phyloP scores from a whole-genome alignment of 2,329 filamentous ascomycete genomes.

The Aschersonia sp. region DNA sequence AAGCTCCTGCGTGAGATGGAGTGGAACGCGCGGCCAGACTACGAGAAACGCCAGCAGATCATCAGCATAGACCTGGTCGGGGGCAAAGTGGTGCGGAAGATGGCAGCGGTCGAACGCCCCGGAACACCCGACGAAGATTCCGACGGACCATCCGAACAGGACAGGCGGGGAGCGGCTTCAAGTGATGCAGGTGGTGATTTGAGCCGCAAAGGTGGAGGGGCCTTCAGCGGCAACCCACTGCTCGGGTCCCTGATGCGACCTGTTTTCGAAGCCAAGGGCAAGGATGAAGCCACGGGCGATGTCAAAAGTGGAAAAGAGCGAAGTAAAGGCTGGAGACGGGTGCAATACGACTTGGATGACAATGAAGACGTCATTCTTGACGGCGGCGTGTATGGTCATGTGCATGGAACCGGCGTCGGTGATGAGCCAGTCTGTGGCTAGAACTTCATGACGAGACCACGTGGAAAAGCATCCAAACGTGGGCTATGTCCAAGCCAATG shows the following conservation, averaged over 20 bases:
- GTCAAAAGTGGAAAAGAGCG: slow-evolving; percentile 26
- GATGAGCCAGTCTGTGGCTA: slow-evolving; percentile 22
- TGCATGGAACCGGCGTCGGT: slow-evolving; percentile 7
- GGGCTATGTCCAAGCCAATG: neutral
- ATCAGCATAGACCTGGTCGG: slow-evolving; percentile 73
- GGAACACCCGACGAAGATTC: slow-evolving; percentile 35
- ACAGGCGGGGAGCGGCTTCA: slow-evolving; percentile 17
- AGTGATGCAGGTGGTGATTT: slow-evolving; percentile 14
- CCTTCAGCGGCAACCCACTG: slow-evolving; percentile 56
- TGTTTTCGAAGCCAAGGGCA: slow-evolving; percentile 38
- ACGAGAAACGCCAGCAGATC: slow-evolving; percentile 75
- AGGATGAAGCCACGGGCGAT: slow-evolving; percentile 21
- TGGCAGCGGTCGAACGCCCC: slow-evolving; percentile 48
- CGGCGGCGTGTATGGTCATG: slow-evolving; percentile 34
- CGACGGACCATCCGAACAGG: slow-evolving; percentile 15
- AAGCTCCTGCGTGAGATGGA: slow-evolving; percentile 73
- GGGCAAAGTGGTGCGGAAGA: slow-evolving; percentile 60
- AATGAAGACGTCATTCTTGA: slow-evolving; percentile 46
- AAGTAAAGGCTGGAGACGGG: slow-evolving; percentile 38
- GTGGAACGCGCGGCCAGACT: slow-evolving; percentile 72
- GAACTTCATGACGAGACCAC: slow-evolving; percentile 18
- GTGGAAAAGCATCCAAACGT: neutral
- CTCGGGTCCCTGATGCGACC: slow-evolving; percentile 52
- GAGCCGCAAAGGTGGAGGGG: slow-evolving; percentile 29
- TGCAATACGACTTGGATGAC: slow-evolving; percentile 44